Base-by-base conservation (phyloP, 2,329 filamentous ascomycete species). In the Exophiala mesophila region DNA sequence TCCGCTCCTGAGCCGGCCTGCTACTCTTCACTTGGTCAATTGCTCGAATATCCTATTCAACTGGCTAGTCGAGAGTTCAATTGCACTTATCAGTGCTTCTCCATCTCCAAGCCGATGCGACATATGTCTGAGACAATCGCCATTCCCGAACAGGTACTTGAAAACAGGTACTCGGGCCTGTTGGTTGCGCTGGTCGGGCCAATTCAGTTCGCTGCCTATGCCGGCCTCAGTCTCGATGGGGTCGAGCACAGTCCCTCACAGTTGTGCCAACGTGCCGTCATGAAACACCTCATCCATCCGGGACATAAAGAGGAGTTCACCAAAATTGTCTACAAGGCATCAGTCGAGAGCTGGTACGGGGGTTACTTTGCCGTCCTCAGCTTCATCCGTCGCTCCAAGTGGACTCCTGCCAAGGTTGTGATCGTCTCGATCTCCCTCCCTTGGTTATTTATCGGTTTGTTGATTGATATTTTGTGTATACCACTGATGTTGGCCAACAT, bases 11-110 rank as follows among this genome's bases (percentile, higher is more conserved):
- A 55, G 24, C 50, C 50, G 5, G 53, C 53, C 8, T 58, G 55
- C 28, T 50, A 51, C 30, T 56, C 54, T 8, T 37, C 51, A 4
- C 21, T 31, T 2, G 54, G 56, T n/a, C 35, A 35, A 18, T 42
- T 58, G 20, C 41, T 58, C 28, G 52, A 43, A 16, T 52, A 42
- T 23, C 45, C 33, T 5, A 41, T 44, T 17, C 39, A 57, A 21
- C 36, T 53, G 7, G 41, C 47, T 19, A 49, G 51, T 23, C 40
- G 41, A 5, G 38, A 49, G 4, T 59, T 59, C 47, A 56, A 57
- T 28, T 56, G 55, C 45, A 54, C 56, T 2, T 59, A 60, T 31
- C 44, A 54, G 31, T 60, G 57, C 33, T 58, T 55, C 21, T 29
- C 36, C 18, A 19, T 47, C 5, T 42, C 49, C 26, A 50, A 52